Conservation (phyloP, 805 yeast species). For the Candida methanosorbosa region DNA sequence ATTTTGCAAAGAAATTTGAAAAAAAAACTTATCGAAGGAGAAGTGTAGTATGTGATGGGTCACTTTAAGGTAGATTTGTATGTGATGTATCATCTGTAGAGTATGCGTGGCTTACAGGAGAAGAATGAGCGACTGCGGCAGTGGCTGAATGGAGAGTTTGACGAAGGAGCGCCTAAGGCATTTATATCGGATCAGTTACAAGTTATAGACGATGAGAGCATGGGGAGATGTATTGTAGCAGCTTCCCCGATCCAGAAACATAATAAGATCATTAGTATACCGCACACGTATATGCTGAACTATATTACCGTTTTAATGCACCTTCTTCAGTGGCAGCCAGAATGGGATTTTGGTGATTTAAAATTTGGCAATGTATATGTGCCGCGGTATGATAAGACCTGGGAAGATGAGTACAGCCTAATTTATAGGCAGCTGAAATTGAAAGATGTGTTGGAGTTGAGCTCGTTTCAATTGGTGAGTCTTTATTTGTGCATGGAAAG, state of each 20-base stretch:
- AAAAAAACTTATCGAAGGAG: no score
- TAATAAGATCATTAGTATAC: slow-evolving; percentile 45
- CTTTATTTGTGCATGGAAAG: slow-evolving; percentile 41
- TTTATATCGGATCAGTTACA: slow-evolving; percentile 30
- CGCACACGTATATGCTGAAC: slow-evolving; percentile 51
- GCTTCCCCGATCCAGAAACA: slow-evolving; percentile 24
- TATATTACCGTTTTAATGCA: slow-evolving; percentile 41
- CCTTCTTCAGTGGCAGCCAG: slow-evolving; percentile 26
- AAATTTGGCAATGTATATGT: slow-evolving; percentile 6
- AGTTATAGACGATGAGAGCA: slow-evolving; percentile 31
- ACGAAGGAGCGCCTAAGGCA: slow-evolving; percentile 6
- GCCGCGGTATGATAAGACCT: neutral
- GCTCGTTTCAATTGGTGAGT: slow-evolving; percentile 53
- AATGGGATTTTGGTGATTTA: slow-evolving; percentile 11
- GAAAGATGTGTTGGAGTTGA: slow-evolving; percentile 30
- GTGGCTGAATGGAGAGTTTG: slow-evolving; percentile 22
- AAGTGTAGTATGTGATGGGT: no score
- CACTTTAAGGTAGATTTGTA: no score
- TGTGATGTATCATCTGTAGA: no score
- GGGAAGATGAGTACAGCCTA: slow-evolving; percentile 10
- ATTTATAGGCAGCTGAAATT: slow-evolving; percentile 13
- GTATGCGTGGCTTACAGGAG: no score
- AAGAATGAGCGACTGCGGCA: slow-evolving; percentile 13
- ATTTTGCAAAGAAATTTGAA: no score
- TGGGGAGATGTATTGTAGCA: slow-evolving; percentile 63